Conservation (phyloP, 148 eudicot species). For the Chenopodium quinoa region DNA sequence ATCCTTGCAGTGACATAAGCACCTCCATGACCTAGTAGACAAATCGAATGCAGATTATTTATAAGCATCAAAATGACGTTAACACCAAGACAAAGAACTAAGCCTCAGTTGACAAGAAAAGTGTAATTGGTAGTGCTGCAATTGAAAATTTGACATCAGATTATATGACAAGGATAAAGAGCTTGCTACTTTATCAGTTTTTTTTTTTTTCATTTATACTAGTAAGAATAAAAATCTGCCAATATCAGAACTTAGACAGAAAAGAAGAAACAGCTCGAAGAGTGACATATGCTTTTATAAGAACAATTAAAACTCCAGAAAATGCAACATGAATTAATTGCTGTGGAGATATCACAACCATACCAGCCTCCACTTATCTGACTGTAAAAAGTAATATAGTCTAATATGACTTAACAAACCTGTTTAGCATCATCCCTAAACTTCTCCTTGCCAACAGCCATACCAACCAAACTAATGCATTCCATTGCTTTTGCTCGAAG, state of each 20-base stretch:
- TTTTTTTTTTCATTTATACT: no score
- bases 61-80: background rate
- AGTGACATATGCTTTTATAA: background rate
- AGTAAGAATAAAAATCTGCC: no score
- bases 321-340: background rate
- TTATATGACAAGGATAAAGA: background rate
- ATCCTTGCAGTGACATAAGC: constrained; percentile 93
- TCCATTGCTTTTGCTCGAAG: constrained; percentile 99
- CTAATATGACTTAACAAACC: constrained; percentile 35
- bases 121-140: background rate
- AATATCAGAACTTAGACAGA: background rate
- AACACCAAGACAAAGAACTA: background rate
- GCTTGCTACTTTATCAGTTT: background rate
- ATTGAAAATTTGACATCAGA: background rate
- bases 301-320: background rate
- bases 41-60: background rate
- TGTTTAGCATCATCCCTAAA: constrained; percentile 98
- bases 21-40: constrained; percentile 90
- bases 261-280: background rate
- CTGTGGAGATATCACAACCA: background rate
- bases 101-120: background rate
- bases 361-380: background rate
- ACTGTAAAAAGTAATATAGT: background rate
- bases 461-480: constrained; percentile 94
- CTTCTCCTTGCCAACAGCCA: constrained; percentile 99